Percentiles rank a stretch among this genome's conserved stretches.
Conservation (phyloP, 257 asterid species). For the Solanum pennellii region DNA sequence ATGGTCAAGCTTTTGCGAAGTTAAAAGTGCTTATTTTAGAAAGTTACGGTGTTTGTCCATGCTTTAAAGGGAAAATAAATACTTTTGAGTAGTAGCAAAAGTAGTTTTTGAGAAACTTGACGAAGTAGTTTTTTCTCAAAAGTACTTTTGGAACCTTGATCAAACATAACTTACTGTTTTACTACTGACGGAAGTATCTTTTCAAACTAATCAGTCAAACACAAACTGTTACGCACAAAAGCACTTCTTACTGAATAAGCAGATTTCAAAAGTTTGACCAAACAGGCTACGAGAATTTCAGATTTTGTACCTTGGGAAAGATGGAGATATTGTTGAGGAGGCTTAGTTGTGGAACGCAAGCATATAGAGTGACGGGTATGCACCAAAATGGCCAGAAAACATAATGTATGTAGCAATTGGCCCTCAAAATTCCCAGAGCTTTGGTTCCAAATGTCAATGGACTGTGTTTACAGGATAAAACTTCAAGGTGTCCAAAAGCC, state of each 20-base stretch:
- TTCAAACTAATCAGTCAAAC: not conserved
- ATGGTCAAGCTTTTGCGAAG: not conserved
- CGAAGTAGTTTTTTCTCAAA: not conserved
- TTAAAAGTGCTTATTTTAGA: not conserved
- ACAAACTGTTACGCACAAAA: not conserved
- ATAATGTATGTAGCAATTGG: constrained; percentile 1
- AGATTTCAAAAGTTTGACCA: not conserved
- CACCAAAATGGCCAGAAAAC: constrained; percentile 2
- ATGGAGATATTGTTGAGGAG: not conserved
- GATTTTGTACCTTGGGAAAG: constrained; percentile 1
- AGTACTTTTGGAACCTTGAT: not conserved
- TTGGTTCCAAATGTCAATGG: constrained; percentile 14
- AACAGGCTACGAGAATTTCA: not conserved
- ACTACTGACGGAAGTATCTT: not conserved
- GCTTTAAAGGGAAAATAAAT: not conserved
- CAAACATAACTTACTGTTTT: not conserved
- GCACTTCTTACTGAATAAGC: not conserved
- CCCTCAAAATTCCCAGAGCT: not conserved
- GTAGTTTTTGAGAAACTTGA: not conserved
- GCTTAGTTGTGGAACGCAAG: not conserved
- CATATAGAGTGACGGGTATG: not conserved
- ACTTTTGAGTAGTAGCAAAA: not conserved
- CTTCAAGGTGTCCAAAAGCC: constrained; percentile 12
- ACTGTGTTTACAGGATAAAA: constrained; percentile 5
- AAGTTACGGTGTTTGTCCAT: not conserved